These are phyloP conservation scores for Tuber borchii DNA, from an alignment of 495 filamentous ascomycete species.

Conservation along the genomic window DNA sequence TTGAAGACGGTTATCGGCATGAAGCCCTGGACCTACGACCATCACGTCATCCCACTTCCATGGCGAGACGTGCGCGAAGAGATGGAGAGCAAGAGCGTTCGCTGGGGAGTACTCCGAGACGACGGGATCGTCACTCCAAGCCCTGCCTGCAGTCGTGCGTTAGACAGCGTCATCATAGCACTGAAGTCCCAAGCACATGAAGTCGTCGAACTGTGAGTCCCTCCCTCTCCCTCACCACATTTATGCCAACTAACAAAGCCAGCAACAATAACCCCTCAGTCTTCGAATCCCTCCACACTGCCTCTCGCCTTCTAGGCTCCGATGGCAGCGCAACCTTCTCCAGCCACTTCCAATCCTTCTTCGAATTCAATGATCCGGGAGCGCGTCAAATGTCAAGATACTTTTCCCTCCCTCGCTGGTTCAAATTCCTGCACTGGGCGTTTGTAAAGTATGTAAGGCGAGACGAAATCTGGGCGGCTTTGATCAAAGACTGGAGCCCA, in stretches of 20 bases:
- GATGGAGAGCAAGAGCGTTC: constrained; percentile 56
- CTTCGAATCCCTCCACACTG: constrained; percentile 69
- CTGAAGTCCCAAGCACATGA: constrained; percentile 67
- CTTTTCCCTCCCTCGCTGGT: constrained; percentile 62
- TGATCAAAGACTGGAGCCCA: constrained; percentile 63
- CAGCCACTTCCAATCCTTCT: constrained; percentile 52
- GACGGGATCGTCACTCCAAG: constrained; percentile 88
- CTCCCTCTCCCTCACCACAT: constrained; percentile 50
- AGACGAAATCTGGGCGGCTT: constrained; percentile 69
- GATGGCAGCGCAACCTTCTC: constrained; percentile 80
- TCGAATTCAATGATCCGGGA: constrained; percentile 76
- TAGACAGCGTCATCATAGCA: constrained; percentile 62
- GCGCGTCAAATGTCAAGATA: constrained; percentile 65
- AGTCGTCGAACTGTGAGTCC: constrained; percentile 57
- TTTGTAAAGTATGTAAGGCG: constrained; percentile 76
- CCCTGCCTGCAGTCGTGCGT: constrained; percentile 73
- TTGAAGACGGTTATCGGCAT: constrained; percentile 69
- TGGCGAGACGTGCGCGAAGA: constrained; percentile 63
- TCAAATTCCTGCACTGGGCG: constrained; percentile 81
- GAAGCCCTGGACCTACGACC: constrained; percentile 89
- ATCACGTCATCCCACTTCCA: constrained; percentile 72
- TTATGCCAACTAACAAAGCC: not conserved
- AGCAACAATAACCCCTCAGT: constrained; percentile 38
- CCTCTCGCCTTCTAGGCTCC: constrained; percentile 74
- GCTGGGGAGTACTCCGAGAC: constrained; percentile 68